These are phyloP conservation scores for Fusarium avenaceum DNA, from an alignment of 2,329 filamentous ascomycete genomes.

Conservation along the genomic window DNA sequence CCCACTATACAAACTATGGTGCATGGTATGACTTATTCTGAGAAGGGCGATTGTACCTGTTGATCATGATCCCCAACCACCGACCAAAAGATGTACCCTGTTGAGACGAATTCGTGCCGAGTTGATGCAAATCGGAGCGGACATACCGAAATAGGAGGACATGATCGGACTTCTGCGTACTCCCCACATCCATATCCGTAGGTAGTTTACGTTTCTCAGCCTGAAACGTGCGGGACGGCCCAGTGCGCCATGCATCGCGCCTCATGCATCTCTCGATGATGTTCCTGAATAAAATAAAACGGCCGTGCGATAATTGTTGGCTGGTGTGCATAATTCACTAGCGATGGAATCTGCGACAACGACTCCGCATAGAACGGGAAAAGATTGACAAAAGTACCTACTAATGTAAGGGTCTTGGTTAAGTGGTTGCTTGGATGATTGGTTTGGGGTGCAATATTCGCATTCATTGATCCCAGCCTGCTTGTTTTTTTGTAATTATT, in stretches of 20 bases:
- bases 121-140: constrained; percentile 5
- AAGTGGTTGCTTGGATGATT: constrained; percentile 11
- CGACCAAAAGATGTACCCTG: constrained; percentile 4
- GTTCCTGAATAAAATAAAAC: constrained; percentile 30
- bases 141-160: constrained; percentile 20
- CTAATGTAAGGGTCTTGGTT: background rate
- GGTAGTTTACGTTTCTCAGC: constrained; percentile 13
- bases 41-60: constrained; percentile 35
- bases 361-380: background rate
- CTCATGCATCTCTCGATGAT: constrained; percentile 14
- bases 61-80: constrained; percentile 38
- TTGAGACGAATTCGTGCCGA: constrained; percentile 4
- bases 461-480: constrained; percentile 28
- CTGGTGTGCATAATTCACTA: constrained; percentile 9
- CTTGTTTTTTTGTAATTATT: constrained; percentile 30
- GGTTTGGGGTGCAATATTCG: constrained; percentile 8
- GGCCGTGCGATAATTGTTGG: constrained; percentile 5
- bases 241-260: constrained; percentile 21
- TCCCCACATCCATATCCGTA: background rate
- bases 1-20: background rate
- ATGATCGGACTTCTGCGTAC: constrained; percentile 2
- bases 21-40: constrained; percentile 5
- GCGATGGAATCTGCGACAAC: constrained; percentile 27
- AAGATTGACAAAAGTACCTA: background rate
- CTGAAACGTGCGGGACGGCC: constrained; percentile 35